Percentiles rank a stretch among this genome's conserved stretches.
Conservation (phyloP, 2,329 filamentous ascomycete species). For the Claviceps africana region DNA sequence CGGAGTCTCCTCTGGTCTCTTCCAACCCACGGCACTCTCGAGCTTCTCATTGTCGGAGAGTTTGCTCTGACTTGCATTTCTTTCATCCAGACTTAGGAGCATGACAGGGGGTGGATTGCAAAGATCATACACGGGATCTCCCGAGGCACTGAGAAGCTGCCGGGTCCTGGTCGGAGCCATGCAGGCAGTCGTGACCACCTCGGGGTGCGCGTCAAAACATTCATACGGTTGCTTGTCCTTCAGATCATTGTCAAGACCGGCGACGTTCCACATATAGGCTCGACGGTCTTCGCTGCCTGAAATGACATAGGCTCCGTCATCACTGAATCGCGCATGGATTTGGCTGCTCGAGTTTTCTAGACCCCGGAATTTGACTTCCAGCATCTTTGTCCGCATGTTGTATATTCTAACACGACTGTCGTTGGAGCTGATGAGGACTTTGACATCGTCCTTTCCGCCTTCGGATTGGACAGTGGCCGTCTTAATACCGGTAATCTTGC, state of each 20-base stretch:
- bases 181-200: slow-evolving; percentile 77
- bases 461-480: slow-evolving; percentile 44
- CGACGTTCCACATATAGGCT: slow-evolving; percentile 71
- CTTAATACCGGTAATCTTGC: slow-evolving; percentile 92
- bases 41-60: slow-evolving; percentile 22
- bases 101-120: slow-evolving; percentile 90
- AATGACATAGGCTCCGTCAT: slow-evolving; percentile 74
- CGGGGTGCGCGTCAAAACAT: slow-evolving; percentile 78
- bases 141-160: slow-evolving; percentile 63
- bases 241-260: slow-evolving; percentile 40
- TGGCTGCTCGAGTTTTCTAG: slow-evolving; percentile 84
- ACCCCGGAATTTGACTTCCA: slow-evolving; percentile 83
- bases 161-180: slow-evolving; percentile 71
- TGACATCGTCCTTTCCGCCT: slow-evolving; percentile 48
- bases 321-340: slow-evolving; percentile 77
- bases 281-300: slow-evolving; percentile 87
- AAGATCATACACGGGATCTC: slow-evolving; percentile 88
- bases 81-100: slow-evolving; percentile 60
- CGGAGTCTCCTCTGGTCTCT: slow-evolving; percentile 52
- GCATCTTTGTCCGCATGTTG: slow-evolving; percentile 66
- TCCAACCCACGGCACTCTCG: slow-evolving; percentile 19
- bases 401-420: slow-evolving; percentile 87
- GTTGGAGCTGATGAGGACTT: slow-evolving; percentile 84
- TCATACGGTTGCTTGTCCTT: slow-evolving; percentile 75
- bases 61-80: slow-evolving; percentile 27